phyloP scores from a whole-genome alignment of 2,329 filamentous ascomycete species.

The Endocalyx cinctus region DNA sequence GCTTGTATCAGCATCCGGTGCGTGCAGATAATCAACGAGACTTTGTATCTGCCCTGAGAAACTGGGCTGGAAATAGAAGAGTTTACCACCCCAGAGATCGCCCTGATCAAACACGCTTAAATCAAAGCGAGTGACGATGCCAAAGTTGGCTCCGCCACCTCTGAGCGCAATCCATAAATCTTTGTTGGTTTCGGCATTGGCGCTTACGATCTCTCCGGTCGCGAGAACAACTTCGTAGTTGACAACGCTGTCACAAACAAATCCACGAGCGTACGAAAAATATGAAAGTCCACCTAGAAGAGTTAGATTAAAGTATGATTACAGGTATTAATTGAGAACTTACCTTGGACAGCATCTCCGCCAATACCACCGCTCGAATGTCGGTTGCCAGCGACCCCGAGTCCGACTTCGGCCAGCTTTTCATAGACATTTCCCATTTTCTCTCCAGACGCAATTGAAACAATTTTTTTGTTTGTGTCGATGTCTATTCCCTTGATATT shows the following conservation, averaged over 20 bases:
- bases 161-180: constrained; percentile 23
- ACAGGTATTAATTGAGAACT: constrained; percentile 2
- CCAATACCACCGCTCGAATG: constrained; percentile 13
- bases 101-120: constrained; percentile 11
- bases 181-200: constrained; percentile 24
- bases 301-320: constrained; percentile 1
- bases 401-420: constrained; percentile 8
- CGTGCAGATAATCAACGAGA: not conserved
- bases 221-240: constrained; percentile 32
- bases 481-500: constrained; percentile 7
- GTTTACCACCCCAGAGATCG: constrained; percentile 27
- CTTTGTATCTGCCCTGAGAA: constrained; percentile 10
- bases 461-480: constrained; percentile 2
- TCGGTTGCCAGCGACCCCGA: constrained; percentile 12
- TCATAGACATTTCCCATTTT: constrained; percentile 10
- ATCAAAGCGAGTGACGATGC: constrained; percentile 25
- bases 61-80: constrained; percentile 14
- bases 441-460: constrained; percentile 8
- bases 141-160: constrained; percentile 26
- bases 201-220: constrained; percentile 31
- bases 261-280: constrained; percentile 9
- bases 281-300: constrained; percentile 9
- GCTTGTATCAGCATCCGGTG: constrained; percentile 2
- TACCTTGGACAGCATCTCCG: constrained; percentile 11
- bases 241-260: constrained; percentile 12